These are phyloP conservation scores for Kuraishia molischiana DNA, from an alignment of 805 yeast genomes.

Conservation along the genomic window DNA sequence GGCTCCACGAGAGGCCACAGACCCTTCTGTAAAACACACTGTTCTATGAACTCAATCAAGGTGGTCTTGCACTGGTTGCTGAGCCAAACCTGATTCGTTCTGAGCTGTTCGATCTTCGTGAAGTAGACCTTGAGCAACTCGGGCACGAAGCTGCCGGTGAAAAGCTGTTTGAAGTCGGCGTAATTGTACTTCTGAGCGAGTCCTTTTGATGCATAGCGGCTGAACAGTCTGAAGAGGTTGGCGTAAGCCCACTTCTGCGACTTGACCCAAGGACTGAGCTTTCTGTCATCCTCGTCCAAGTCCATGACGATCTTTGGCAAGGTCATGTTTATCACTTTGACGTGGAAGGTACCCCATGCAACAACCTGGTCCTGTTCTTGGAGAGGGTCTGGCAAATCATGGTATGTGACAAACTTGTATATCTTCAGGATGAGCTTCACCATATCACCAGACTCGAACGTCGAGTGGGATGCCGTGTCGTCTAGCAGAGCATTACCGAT, in stretches of 20 bases:
- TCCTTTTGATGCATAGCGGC: conserved; percentile 22
- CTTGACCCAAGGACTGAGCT: conserved; percentile 54
- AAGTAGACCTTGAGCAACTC: conserved; percentile 58
- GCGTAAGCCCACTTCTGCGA: conserved; percentile 5
- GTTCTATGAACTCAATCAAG: conserved; percentile 54
- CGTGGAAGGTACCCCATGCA: conserved; percentile 74
- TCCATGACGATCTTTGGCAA: conserved; percentile 44
- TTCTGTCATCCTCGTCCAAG: conserved; percentile 43
- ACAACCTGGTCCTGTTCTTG: conserved; percentile 42
- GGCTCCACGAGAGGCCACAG: conserved; percentile 69
- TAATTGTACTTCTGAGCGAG: conserved; percentile 41
- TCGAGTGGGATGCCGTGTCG: conserved; percentile 19
- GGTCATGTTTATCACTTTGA: conserved; percentile 48
- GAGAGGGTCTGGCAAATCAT: conserved; percentile 64
- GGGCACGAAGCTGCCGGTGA: conserved; percentile 55
- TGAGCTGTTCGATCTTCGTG: conserved; percentile 66
- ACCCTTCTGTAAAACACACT: conserved; percentile 43
- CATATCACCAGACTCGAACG: conserved; percentile 50
- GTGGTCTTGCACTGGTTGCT: conserved; percentile 55
- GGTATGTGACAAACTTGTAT: conserved; percentile 74
- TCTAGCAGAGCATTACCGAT: conserved; percentile 49
- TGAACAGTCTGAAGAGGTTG: conserved; percentile 3
- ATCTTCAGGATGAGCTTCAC: conserved; percentile 65
- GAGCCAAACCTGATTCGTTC: conserved; percentile 56
- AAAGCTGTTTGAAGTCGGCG: conserved; percentile 48